Conservation (phyloP, 2,329 filamentous ascomycete species). For the Oidium heveae region DNA sequence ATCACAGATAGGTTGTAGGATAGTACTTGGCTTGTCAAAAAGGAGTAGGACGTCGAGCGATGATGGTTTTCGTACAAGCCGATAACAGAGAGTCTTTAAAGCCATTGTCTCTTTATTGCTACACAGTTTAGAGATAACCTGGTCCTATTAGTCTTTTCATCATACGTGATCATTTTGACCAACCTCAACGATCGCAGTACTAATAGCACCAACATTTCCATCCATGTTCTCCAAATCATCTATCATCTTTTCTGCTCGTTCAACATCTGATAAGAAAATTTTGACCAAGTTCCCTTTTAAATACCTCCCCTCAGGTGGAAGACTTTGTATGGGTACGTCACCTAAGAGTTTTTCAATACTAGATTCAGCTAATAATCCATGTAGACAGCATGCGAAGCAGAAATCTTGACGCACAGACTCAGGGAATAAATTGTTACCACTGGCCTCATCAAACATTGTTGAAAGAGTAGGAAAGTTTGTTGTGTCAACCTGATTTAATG, state of each 20-base stretch:
- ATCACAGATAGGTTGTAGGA: slow-evolving; percentile 48
- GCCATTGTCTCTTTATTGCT: slow-evolving; percentile 53
- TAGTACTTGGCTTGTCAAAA: slow-evolving; percentile 43
- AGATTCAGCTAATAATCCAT: slow-evolving; percentile 55
- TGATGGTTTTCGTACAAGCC: slow-evolving; percentile 46
- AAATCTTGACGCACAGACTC: slow-evolving; percentile 58
- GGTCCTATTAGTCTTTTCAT: not conserved
- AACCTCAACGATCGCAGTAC: slow-evolving; percentile 50
- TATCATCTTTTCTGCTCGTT: slow-evolving; percentile 50
- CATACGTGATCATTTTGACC: not conserved
- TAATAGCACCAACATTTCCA: slow-evolving; percentile 71
- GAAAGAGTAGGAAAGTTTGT: slow-evolving; percentile 39
- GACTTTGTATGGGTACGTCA: slow-evolving; percentile 57
- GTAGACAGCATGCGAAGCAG: slow-evolving; percentile 69
- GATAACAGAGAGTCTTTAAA: slow-evolving; percentile 47
- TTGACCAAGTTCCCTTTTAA: slow-evolving; percentile 54
- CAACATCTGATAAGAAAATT: slow-evolving; percentile 52
- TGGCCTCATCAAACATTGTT: slow-evolving; percentile 33
- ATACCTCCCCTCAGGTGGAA: slow-evolving; percentile 50
- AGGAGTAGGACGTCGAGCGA: slow-evolving; percentile 52
- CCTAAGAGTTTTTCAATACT: slow-evolving; percentile 61
- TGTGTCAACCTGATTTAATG: slow-evolving; percentile 34
- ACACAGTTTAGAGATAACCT: slow-evolving; percentile 46
- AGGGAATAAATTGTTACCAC: slow-evolving; percentile 26
- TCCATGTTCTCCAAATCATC: slow-evolving; percentile 72